These are phyloP conservation scores for Syncephalastrum monosporum DNA, from an alignment of 371 early-diverging fungal species.

Conservation along the genomic window DNA sequence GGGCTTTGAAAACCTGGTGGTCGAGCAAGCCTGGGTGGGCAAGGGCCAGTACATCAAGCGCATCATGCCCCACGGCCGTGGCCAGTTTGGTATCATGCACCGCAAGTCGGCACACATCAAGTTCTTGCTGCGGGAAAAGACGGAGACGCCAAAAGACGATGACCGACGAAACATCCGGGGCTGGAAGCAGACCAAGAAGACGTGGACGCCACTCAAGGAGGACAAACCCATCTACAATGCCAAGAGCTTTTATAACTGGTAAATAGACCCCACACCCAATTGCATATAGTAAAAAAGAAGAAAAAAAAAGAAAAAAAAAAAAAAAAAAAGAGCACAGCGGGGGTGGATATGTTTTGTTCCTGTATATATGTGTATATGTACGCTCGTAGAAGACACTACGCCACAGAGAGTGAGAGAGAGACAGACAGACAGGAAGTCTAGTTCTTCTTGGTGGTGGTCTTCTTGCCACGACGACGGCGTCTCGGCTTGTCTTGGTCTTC, in stretches of 20 bases:
- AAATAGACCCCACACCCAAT: constrained; percentile 11
- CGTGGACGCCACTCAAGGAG: constrained; percentile 72
- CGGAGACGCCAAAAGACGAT: constrained; percentile 6
- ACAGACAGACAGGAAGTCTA: too few relatives aligned
- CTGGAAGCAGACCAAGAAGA: constrained; percentile 64
- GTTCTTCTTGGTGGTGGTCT: too few relatives aligned
- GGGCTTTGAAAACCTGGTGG: constrained; percentile 62
- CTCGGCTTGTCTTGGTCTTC: constrained; percentile 7
- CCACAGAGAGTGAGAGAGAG: too few relatives aligned
- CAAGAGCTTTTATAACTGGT: constrained; percentile 80
- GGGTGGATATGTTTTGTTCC: too few relatives aligned
- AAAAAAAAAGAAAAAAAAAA: too few relatives aligned
- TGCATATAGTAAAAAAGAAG: constrained; percentile 5
- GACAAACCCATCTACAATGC: constrained; percentile 79
- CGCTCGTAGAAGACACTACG: too few relatives aligned
- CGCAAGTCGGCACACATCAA: constrained; percentile 82
- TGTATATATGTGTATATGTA: too few relatives aligned
- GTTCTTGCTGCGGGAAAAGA: constrained; percentile 67
- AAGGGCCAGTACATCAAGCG: constrained; percentile 76
- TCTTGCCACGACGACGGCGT: constrained; percentile 7
- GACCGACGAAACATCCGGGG: constrained; percentile 59
- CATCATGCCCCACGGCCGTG: constrained; percentile 77
- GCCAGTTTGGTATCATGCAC: constrained; percentile 80
- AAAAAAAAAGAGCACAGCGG: too few relatives aligned
- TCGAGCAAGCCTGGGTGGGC: constrained; percentile 84